Conservation (phyloP, 2,329 filamentous ascomycete species). For the Hypoxylon sp. region DNA sequence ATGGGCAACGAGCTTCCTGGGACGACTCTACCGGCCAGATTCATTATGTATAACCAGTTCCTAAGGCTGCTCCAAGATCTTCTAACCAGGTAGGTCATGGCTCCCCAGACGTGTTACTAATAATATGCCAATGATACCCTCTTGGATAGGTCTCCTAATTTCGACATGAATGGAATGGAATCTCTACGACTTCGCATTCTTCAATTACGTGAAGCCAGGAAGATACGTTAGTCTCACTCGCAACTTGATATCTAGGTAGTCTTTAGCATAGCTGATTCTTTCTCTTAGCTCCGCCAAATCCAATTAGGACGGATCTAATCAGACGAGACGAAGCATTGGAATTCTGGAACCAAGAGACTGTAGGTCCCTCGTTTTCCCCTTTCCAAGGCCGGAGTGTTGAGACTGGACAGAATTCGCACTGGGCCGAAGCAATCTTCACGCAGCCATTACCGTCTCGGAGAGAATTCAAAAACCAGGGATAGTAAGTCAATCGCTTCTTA, state of each 20-base stretch:
- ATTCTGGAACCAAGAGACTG: slow-evolving; percentile 44
- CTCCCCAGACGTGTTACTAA: not conserved
- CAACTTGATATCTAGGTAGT: no score
- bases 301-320: slow-evolving; percentile 40
- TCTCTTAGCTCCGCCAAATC: slow-evolving; percentile 40
- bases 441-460: slow-evolving; percentile 61
- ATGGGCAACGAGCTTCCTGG: slow-evolving; percentile 63
- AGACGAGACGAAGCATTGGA: slow-evolving; percentile 41
- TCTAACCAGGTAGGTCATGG: slow-evolving; percentile 56
- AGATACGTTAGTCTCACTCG: slow-evolving; percentile 60
- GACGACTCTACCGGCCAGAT: slow-evolving; percentile 60
- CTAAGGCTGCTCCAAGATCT: slow-evolving; percentile 59
- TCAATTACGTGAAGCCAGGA: slow-evolving; percentile 60
- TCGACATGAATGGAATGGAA: slow-evolving; percentile 65
- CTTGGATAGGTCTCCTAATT: slow-evolving; percentile 56
- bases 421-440: slow-evolving; percentile 69
- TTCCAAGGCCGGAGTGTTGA: slow-evolving; percentile 23
- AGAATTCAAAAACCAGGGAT: slow-evolving; percentile 53
- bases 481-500: slow-evolving; percentile 42
- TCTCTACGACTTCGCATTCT: slow-evolving; percentile 58
- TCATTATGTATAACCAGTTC: slow-evolving; percentile 65
- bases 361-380: slow-evolving; percentile 20
- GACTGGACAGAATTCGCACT: slow-evolving; percentile 58
- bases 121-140: slow-evolving; percentile 16
- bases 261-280: slow-evolving; percentile 15